phyloP scores from a whole-genome alignment of 805 yeast species.

The Wickerhamomyces alni region DNA sequence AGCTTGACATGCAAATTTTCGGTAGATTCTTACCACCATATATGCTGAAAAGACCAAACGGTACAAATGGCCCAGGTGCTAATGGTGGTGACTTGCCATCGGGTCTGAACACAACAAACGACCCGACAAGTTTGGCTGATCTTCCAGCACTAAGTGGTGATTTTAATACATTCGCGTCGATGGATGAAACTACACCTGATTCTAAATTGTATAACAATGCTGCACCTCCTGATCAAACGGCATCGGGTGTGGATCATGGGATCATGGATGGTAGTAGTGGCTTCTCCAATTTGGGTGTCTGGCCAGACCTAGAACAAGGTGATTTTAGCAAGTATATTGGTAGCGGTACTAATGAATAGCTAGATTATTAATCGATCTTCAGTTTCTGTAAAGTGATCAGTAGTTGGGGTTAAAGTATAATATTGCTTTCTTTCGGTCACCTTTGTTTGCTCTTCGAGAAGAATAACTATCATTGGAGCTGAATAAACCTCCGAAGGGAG shows the following conservation, averaged over 20 bases:
- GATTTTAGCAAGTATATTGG: constrained; percentile 4
- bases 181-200: too few species aligned
- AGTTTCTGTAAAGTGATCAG: too few species aligned
- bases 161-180: background rate
- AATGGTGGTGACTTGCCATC: constrained; percentile 25
- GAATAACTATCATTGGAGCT: too few species aligned
- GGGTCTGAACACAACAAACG: constrained; percentile 19
- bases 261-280: background rate
- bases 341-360: background rate
- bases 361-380: too few species aligned
- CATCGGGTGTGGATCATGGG: too few species aligned
- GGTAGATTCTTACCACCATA: constrained; percentile 82
- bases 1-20: constrained; percentile 76
- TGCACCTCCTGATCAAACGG: too few species aligned
- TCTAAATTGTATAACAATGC: too few species aligned
- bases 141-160: constrained; percentile 7
- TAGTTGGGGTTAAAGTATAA: too few species aligned
- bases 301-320: constrained; percentile 10
- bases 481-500: too few species aligned
- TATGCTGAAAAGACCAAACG: constrained; percentile 44
- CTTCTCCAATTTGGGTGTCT: constrained; percentile 2
- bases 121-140: constrained; percentile 18
- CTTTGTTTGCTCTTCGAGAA: too few species aligned
- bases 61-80: constrained; percentile 21
- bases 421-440: too few species aligned